These are phyloP conservation scores for Cucurbita ficifolia DNA, from an alignment of 306 rosid genomes.

Conservation along the genomic window DNA sequence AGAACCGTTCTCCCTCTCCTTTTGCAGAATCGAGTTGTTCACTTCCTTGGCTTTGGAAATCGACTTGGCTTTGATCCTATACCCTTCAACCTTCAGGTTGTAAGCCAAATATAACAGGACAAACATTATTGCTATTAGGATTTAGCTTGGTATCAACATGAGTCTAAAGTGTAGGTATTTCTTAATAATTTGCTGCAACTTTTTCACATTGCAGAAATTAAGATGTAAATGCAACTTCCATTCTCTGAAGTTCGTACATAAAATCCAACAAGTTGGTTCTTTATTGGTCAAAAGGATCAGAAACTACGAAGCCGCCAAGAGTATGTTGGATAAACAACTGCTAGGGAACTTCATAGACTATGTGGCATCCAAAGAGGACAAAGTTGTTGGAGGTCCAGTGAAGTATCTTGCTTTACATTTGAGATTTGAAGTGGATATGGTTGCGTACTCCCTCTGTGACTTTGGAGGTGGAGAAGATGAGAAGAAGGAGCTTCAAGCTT, in stretches of 20 bases:
- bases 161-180: not conserved
- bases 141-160: not conserved
- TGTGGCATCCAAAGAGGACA: slow-evolving; percentile 16
- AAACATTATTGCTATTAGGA: slow-evolving; percentile 1
- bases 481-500: slow-evolving; percentile 64
- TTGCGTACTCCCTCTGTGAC: slow-evolving; percentile 81
- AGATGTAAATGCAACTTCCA: slow-evolving; percentile 98
- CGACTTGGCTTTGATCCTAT: slow-evolving; percentile 89
- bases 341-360: slow-evolving; percentile 51
- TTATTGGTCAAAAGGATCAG: slow-evolving; percentile 61
- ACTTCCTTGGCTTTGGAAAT: slow-evolving; percentile 83
- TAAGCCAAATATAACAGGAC: not conserved
- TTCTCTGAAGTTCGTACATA: slow-evolving; percentile 57
- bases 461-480: slow-evolving; percentile 81
- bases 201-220: slow-evolving; percentile 40
- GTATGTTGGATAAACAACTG: slow-evolving; percentile 55
- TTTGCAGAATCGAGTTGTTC: slow-evolving; percentile 50
- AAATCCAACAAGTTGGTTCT: slow-evolving; percentile 65
- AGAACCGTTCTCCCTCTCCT: slow-evolving; percentile 58
- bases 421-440: slow-evolving; percentile 92
- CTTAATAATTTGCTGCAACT: not conserved
- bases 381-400: slow-evolving; percentile 17
- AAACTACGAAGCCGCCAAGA: slow-evolving; percentile 29
- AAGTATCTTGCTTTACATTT: slow-evolving; percentile 87
- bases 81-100: slow-evolving; percentile 72